These are phyloP conservation scores for Stephanodiscus triporus DNA, from an alignment of 108 stramenopile species.

Conservation along the genomic window DNA sequence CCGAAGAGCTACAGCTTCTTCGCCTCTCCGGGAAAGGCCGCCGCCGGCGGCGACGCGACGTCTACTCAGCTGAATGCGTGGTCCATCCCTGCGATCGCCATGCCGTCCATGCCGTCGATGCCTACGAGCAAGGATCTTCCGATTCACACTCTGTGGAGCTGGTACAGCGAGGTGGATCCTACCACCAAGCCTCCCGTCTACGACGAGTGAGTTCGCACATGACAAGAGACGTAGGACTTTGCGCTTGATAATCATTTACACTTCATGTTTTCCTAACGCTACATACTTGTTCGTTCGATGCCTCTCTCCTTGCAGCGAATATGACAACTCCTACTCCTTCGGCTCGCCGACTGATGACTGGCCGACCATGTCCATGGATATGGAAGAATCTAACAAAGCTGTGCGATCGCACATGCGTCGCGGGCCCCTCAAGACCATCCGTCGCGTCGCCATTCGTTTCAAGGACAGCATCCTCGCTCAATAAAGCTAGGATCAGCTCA, in stretches of 20 bases:
- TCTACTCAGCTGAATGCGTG: slow-evolving; percentile 45
- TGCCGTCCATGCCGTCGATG: slow-evolving; percentile 36
- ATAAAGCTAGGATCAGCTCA: neutral
- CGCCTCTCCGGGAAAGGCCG: neutral
- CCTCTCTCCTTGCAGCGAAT: slow-evolving; percentile 31
- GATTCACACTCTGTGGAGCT: slow-evolving; percentile 44
- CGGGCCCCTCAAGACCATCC: slow-evolving; percentile 43
- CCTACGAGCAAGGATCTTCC: slow-evolving; percentile 44
- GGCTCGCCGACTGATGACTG: slow-evolving; percentile 52
- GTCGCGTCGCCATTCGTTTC: slow-evolving; percentile 45
- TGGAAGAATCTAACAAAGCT: slow-evolving; percentile 4
- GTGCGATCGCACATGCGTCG: slow-evolving; percentile 31
- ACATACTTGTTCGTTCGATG: neutral
- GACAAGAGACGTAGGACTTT: neutral
- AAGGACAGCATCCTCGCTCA: slow-evolving; percentile 5
- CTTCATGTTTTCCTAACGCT: slow-evolving; percentile 4
- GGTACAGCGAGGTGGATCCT: slow-evolving; percentile 51
- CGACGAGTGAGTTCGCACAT: slow-evolving; percentile 45
- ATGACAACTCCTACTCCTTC: slow-evolving; percentile 45
- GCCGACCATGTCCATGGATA: slow-evolving; percentile 38
- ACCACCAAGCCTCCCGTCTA: slow-evolving; percentile 53
- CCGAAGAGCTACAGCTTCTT: slow-evolving; percentile 16
- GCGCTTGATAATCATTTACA: neutral
- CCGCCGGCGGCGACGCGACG: slow-evolving; percentile 4
- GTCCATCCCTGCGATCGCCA: slow-evolving; percentile 39